Base-by-base conservation (phyloP, 352 stramenopile species). In the Globisporangium uncinulatum region DNA sequence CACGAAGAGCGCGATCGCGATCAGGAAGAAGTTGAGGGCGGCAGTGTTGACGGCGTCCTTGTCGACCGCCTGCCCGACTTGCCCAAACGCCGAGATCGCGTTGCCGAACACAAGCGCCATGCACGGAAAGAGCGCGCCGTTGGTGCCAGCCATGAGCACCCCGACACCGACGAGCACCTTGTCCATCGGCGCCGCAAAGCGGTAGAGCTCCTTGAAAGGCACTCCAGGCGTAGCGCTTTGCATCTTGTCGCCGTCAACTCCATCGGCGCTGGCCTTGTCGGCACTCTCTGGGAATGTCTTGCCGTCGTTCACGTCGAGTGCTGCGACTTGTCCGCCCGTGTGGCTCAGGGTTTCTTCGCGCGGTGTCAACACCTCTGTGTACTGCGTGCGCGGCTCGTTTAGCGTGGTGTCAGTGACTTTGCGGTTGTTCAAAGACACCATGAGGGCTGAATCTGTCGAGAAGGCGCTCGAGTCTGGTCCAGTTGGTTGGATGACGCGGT, bases 101-200 rank as follows among this genome's bases (percentile, higher is more conserved):
- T 59, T 48, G 11, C 60, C 63, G 53, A 69, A 66, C 8, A 69
- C 20, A n/a, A 69, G n/a, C 43, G 43, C 43, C 43, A 48, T 48
- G 43, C n/a, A 31, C 43, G 43, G 43, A 20, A 48, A 48, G 43
- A 48, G 43, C 3, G 19, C 43, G n/a, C 43, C 43, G 43, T 48
- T 48, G 19, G 15, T 6, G 2, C 19, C 19, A 20, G 19, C 43
- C 9, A 21, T 17, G 19, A 31, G 9, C 19, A 48, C 19, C 29
- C 43, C 43, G 43, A 31, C 43, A 4, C 6, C 43, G 43, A 48
- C 19, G 6, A 48, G 43, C 3, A 24, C 9, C 19, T 48, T 31
- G 43, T 48, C 43, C 19, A 31, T 31, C n/a, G 43, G 7, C 19
- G 43, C 31, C 8, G 43, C 43, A 13, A 31, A 48, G 43, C 43